These are phyloP conservation scores for Naematelia encephala DNA, from an alignment of 768 basidiomycete genomes.

Conservation along the genomic window DNA sequence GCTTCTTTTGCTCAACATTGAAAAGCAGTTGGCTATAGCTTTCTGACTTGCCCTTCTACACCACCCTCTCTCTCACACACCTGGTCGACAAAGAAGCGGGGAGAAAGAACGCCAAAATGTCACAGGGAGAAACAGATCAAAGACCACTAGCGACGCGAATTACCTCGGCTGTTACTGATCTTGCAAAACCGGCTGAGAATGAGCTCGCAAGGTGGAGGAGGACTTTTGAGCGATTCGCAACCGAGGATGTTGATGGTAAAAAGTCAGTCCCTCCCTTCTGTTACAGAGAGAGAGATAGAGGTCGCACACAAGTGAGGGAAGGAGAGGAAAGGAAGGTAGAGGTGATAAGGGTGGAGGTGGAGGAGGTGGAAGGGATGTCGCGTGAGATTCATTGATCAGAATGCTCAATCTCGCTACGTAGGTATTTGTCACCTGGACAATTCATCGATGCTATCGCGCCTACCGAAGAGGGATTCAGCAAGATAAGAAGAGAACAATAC, in stretches of 20 bases:
- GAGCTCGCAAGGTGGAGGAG: conserved; percentile 86
- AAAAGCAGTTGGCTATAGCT: too few relatives aligned
- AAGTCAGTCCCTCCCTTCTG: conserved; percentile 58
- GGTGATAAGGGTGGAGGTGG: background rate
- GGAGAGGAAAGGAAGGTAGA: background rate
- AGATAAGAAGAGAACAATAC: conserved; percentile 84
- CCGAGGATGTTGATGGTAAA: conserved; percentile 66
- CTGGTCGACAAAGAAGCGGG: too few relatives aligned
- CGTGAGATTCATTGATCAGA: background rate
- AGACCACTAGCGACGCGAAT: conserved; percentile 14
- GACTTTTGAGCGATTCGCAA: conserved; percentile 80
- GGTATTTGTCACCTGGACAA: conserved; percentile 78
- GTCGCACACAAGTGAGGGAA: too few relatives aligned
- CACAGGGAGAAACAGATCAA: background rate
- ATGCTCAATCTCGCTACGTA: conserved; percentile 46
- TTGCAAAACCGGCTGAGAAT: conserved; percentile 56
- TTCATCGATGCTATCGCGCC: conserved; percentile 97
- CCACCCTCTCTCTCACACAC: too few relatives aligned
- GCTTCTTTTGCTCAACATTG: too few relatives aligned
- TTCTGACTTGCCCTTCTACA: too few relatives aligned
- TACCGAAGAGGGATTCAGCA: conserved; percentile 67
- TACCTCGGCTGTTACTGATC: conserved; percentile 24
- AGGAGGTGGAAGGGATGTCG: background rate
- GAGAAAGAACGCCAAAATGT: background rate
- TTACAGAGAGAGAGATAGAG: too few relatives aligned